phyloP scores from a whole-genome alignment of 441 rosid species.

The Pelargonium cotyledonis region DNA sequence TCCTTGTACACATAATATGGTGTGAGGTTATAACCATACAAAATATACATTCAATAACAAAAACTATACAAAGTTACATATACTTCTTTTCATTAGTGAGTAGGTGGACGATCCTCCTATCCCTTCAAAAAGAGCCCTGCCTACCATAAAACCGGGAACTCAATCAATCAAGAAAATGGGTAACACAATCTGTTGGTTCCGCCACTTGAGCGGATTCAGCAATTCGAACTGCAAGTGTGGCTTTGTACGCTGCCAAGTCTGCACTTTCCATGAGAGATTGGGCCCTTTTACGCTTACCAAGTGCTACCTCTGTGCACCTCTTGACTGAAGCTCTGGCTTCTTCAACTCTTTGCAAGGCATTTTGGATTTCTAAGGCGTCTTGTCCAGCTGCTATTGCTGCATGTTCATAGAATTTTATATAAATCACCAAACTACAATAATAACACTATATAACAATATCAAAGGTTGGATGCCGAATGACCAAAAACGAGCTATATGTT shows the following conservation, averaged over 20 bases:
- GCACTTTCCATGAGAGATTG: constrained; percentile 64
- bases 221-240: constrained; percentile 51
- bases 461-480: background rate
- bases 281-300: constrained; percentile 49
- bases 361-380: constrained; percentile 41
- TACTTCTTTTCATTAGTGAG: constrained; percentile 9
- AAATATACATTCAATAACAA: constrained; percentile 31
- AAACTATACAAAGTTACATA: constrained; percentile 43
- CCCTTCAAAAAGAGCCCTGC: constrained; percentile 26
- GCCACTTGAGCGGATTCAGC: constrained; percentile 46
- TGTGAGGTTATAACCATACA: constrained; percentile 39
- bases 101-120: constrained; percentile 10
- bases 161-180: constrained; percentile 31
- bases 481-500: background rate
- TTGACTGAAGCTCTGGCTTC: constrained; percentile 42
- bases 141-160: background rate
- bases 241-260: constrained; percentile 68
- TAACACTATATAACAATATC: background rate
- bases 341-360: constrained; percentile 33
- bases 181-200: constrained; percentile 29
- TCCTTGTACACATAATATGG: constrained; percentile 20
- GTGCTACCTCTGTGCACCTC: constrained; percentile 36
- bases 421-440: background rate
- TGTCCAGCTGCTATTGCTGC: constrained; percentile 44
- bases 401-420: constrained; percentile 6